Evolutionary conservation across 345 rosid genomes (phyloP), one percentile per base, ranked within the genome.

Genomic region (Raphanus sativus): DNA sequence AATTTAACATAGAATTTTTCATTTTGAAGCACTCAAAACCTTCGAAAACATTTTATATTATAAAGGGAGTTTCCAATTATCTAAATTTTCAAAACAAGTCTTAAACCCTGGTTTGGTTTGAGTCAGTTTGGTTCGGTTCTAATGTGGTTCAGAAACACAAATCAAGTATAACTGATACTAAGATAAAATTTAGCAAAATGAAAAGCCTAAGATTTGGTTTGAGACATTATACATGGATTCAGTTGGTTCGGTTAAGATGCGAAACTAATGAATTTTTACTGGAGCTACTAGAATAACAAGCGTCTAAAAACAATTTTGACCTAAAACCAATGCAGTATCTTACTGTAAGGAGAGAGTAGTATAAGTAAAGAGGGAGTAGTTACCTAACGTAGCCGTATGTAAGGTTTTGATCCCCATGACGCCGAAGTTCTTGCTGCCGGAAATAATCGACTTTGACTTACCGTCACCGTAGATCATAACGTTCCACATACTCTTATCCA

Each of bases 381-480:
- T 71, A 93, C 98, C 90, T 17, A 93, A 76, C 32, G 97, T 87
- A 1, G 98, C 91, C 0, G 98, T 86, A 0, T 52, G 5, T 25
- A 77, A 86, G 1, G 98, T 93, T 3, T 85, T 81, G 36, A 82
- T 73, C 10, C 90, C 90, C 90, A 16, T 87, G 8, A 76, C 68
- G 26, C 62, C 62, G 63, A 52, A 81, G 81, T 86, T 87, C 78
- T 52, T 67, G 75, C 81, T 80, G 3, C 92, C 93, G 71, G 94
- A 81, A 21, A 94, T 80, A 30, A 87, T 61, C 5, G 93, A 89
- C 83, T 77, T 74, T 1, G 58, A 64, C 66, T 52, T 81, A 16
- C 93, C 98, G 17, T 94, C 98, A 0, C 98, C 97, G 40, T 83
- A 89, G 10, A 94, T 82, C 91, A 91, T 81, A 38, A 94, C 94